Base-by-base conservation (phyloP, 208 protist species). In the Leishmania major region DNA sequence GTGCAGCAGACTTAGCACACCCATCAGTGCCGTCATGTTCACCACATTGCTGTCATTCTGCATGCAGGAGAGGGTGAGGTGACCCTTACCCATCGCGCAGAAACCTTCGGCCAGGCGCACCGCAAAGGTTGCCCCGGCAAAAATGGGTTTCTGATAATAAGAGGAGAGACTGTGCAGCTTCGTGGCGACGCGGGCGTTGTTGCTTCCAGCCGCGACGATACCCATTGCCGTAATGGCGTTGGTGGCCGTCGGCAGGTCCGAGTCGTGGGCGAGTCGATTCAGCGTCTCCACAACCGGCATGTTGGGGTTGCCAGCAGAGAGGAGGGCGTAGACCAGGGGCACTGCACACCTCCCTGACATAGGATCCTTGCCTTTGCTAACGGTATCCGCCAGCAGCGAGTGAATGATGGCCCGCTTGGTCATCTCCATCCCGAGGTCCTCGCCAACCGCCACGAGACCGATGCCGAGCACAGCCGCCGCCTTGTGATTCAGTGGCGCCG, bases 401-500 rank as follows among this genome's bases (percentile, higher is more conserved):
- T 99, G 98, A 84, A 99, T 99, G 83, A 99, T 99, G 59, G 96
- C 93, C 40, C 99, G 93, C 75, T 99, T 93, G 37, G 95, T 93
- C 99, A 99, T 99, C 57, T 99, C 98, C 59, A 87, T 85, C n/a
- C 99, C 99, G 22, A 99, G 88, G 3, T 99, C 96, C 89, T 99
- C 99, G 25, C 99, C 99, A 87, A 99, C 94, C 2, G 99, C 97
- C 40, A 99, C 97, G 15, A 99, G 86, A 31, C 98, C 98, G 79
- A 99, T 99, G 51, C 99, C 99, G 7, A 99, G 84, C 53, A 99
- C 96, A 13, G 99, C 99, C 2, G 99, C 93, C n/a, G 94, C 92
- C 84, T 97, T 98, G 88, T 95, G 81, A 85, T 97, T 98, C n/a
- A 96, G 80, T 47, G 83, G 82, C 64, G 84, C 15, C 13, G 55